These are phyloP conservation scores for Prunus salicina DNA, from an alignment of 306 rosid species.

Conservation along the genomic window DNA sequence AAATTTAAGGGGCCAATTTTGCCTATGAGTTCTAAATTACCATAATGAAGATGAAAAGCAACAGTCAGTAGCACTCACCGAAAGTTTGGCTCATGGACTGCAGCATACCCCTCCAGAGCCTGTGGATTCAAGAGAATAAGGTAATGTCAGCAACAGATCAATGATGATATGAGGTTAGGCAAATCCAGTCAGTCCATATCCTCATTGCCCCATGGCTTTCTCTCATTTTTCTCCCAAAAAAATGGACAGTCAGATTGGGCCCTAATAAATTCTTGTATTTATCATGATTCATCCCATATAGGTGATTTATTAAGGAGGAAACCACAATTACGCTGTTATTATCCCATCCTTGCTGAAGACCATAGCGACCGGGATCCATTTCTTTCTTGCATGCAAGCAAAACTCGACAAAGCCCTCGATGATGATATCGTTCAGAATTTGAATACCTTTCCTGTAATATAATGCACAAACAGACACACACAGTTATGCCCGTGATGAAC, in stretches of 20 bases:
- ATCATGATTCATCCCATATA: slow-evolving; percentile 91
- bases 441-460: slow-evolving; percentile 80
- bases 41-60: slow-evolving; percentile 33
- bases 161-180: slow-evolving; percentile 85
- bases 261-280: slow-evolving; percentile 87
- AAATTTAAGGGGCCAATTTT: not conserved
- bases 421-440: slow-evolving; percentile 38
- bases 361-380: slow-evolving; percentile 99
- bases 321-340: slow-evolving; percentile 99
- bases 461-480: slow-evolving; percentile 74
- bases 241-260: slow-evolving; percentile 63
- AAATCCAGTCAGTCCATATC: slow-evolving; percentile 99
- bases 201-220: slow-evolving; percentile 91
- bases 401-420: slow-evolving; percentile 32
- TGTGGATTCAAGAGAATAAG: slow-evolving; percentile 99
- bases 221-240: slow-evolving; percentile 62
- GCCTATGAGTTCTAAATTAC: slow-evolving; percentile 25
- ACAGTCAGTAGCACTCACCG: slow-evolving; percentile 71
- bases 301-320: slow-evolving; percentile 99
- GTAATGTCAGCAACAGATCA: slow-evolving; percentile 97
- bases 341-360: slow-evolving; percentile 99
- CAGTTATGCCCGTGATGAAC: slow-evolving; percentile 70
- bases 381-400: slow-evolving; percentile 61
- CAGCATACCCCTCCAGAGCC: slow-evolving; percentile 98
- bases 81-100: slow-evolving; percentile 80